Base-by-base conservation (phyloP, 2,329 filamentous ascomycete genomes). In the Pleurostoma richardsiae region DNA sequence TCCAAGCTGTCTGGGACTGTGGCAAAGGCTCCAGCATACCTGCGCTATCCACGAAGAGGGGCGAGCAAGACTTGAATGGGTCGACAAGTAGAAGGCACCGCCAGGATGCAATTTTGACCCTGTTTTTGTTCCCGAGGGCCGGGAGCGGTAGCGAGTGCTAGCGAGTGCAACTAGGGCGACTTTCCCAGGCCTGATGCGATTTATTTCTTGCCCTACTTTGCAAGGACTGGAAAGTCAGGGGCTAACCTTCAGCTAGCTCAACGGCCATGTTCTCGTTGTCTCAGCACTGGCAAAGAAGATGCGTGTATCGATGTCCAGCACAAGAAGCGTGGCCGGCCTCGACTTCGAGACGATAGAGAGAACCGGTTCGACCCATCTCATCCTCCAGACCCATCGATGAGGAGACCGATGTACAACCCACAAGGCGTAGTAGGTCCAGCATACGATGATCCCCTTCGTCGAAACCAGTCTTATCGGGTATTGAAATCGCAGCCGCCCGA, bases 261-360 rank as follows among this genome's bases (percentile, higher is more conserved):
- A 64, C 77, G 88, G 47, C 88, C 88, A 29, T 94, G 88, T 61
- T 84, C 85, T 29, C 79, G 88, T 60, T 94, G 88, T 61, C 70
- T 86, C 31, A 82, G 82, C 57, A 89, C 88, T 59, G 86, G 86
- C 50, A 94, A 92, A 58, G 76, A 92, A 72, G 86, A 90, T 48
- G 77, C 83, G 6, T 94, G 88, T 60, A 74, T 89, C 56, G 88
- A 94, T 65, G 88, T 94, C 31, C 85, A 90, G 59, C 88, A 94
- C 66, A 94, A 92, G 66, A 94, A 92, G 64, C 74, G 88, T 56
- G 88, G 88, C 39, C 78, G 88, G 42, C 88, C 88, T 49, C 78
- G 88, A 53, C 71, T 94, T 54, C 80, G 88, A 56, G 88, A 92
- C 59, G 85, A 88, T 49, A 72, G 79, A 55, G 80, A 85, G 52